These are phyloP conservation scores for Chamaecyparis obtusa DNA, from an alignment of 75 land plant genomes.

Conservation along the genomic window DNA sequence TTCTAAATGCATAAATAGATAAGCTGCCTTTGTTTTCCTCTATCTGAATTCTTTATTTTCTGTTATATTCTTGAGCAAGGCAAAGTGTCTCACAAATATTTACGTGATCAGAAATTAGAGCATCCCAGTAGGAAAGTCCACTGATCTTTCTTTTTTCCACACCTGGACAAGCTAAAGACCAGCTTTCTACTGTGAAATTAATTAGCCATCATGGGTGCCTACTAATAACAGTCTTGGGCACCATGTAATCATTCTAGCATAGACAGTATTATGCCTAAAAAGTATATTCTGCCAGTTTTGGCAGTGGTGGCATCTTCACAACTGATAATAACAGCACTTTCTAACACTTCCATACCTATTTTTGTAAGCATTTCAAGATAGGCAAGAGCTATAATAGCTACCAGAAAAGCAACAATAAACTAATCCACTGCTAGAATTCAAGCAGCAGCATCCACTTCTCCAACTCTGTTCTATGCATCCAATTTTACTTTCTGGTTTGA, in stretches of 20 bases:
- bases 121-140: neutral
- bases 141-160: neutral
- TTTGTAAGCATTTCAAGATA: neutral
- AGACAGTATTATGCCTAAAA: neutral
- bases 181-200: neutral
- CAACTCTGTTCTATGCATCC: neutral
- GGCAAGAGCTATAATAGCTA: neutral
- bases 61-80: neutral
- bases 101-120: neutral
- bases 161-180: neutral
- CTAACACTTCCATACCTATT: neutral
- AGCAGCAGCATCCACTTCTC: neutral
- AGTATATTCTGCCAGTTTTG: neutral
- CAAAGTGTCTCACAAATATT: neutral
- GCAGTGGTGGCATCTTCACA: neutral
- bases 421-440: neutral
- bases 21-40: neutral
- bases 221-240: neutral
- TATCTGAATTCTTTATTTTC: neutral
- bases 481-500: neutral
- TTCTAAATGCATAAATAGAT: neutral
- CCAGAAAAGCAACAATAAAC: neutral
- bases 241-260: neutral
- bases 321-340: neutral
- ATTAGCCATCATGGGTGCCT: neutral